phyloP scores from a whole-genome alignment of 2,329 filamentous ascomycete species.

The Gaeumannomyces sp. region DNA sequence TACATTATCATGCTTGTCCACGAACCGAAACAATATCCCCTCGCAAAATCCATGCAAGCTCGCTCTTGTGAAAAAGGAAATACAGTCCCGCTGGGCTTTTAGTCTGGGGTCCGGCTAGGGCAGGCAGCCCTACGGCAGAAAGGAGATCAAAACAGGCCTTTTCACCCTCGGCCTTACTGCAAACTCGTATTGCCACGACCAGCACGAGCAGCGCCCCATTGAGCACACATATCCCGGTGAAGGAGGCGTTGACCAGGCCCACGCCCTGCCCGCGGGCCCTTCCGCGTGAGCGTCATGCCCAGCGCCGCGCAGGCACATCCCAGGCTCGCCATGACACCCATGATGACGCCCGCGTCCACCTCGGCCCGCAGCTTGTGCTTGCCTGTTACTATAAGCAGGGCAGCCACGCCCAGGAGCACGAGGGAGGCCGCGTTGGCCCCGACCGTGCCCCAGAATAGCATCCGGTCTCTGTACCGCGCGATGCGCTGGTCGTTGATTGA shows the following conservation, averaged over 20 bases:
- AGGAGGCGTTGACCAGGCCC: constrained; percentile 34
- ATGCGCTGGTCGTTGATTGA: constrained; percentile 45
- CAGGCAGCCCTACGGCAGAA: too few species aligned
- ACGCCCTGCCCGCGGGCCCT: constrained; percentile 32
- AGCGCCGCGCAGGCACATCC: constrained; percentile 57
- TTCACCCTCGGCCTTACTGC: neutral
- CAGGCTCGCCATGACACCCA: constrained; percentile 62
- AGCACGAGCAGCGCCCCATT: constrained; percentile 47
- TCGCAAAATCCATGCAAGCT: neutral
- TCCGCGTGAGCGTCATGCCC: constrained; percentile 48
- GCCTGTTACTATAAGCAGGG: constrained; percentile 61
- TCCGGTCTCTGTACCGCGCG: constrained; percentile 43
- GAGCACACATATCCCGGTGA: constrained; percentile 39
- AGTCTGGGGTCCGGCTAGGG: neutral
- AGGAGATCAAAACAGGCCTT: neutral
- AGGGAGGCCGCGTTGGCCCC: constrained; percentile 53
- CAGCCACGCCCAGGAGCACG: constrained; percentile 57
- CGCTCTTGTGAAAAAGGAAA: neutral
- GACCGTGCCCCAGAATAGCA: constrained; percentile 48
- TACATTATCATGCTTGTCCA: neutral
- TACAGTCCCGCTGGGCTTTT: neutral
- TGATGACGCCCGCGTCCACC: constrained; percentile 66
- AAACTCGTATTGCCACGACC: constrained; percentile 33
- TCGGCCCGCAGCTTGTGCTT: constrained; percentile 61
- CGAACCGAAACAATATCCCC: neutral